These are phyloP conservation scores for Colletotrichum filicis DNA, from an alignment of 2,329 filamentous ascomycete species.

Conservation along the genomic window DNA sequence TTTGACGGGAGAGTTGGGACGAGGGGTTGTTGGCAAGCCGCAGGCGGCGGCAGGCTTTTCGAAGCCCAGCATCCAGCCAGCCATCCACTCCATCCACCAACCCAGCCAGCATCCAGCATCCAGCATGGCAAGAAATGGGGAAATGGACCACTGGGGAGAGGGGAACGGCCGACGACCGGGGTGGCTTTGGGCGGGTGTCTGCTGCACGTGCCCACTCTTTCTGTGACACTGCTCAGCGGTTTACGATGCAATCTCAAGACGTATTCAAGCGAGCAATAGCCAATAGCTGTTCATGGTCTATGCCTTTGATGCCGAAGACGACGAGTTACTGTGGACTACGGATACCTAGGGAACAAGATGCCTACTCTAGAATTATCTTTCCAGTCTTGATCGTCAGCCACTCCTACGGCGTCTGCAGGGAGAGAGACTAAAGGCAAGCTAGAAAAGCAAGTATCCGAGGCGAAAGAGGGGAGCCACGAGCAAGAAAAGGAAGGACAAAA, in stretches of 20 bases:
- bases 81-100: no score
- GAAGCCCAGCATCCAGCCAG: no score
- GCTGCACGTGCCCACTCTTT: constrained; percentile 33
- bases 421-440: background rate
- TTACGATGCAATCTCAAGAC: background rate
- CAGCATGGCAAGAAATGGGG: no score
- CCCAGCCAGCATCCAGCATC: no score
- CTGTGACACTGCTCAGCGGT: constrained; percentile 23
- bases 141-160: constrained; percentile 2
- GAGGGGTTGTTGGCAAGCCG: constrained; percentile 21
- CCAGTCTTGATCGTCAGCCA: background rate
- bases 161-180: background rate
- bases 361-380: background rate
- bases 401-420: constrained; percentile 17
- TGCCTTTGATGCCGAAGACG: background rate
- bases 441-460: constrained; percentile 27
- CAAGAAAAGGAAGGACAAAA: background rate
- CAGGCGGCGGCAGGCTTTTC: background rate
- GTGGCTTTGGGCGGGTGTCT: constrained; percentile 13
- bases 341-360: constrained; percentile 1
- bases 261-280: constrained; percentile 6
- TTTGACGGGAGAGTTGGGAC: background rate
- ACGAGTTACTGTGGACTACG: background rate
- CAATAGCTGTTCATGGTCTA: background rate
- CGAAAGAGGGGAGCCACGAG: background rate